Evolutionary conservation across 2,329 filamentous ascomycete genomes (phyloP), one percentile per base, ranked within the genome.

Genomic region (Chrysoporthe cubensis): DNA sequence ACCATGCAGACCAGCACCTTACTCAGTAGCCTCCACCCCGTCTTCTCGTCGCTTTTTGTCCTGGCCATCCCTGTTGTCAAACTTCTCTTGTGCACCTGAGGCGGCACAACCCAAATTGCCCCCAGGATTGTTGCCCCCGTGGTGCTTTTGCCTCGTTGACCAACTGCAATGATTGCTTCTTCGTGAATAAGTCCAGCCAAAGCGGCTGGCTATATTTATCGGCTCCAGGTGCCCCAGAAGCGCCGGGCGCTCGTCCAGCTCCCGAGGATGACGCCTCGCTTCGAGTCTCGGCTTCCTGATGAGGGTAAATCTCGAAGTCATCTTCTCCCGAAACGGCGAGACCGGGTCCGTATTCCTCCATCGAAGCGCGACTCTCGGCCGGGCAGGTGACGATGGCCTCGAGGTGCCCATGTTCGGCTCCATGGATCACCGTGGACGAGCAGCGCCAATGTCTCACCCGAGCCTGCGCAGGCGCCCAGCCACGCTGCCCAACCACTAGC

Each of bases 361-460:
- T 66, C 18, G 32, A 40, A 34, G 48, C n/a, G 58, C 50, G 50
- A 52, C 50, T n/a, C 37, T 42, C 59, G 62, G 40, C 42, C 56
- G 59, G 40, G 48, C 52, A 46, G 58, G 5, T 46, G 42, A 11
- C 21, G 50, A 40, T 34, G 40, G 37, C 37, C 42, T 32, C 16
- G 26, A 32, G 32, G 14, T 21, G 50, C 32, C 50, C 50, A 54
- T 54, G 50, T 26, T 26, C 26, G 26, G 26, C 37, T 6, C 7
- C 9, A 9, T 40, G 37, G 37, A 40, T 9, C 37, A 40, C 37
- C 5, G 37, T 9, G 9, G 37, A 40, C 37, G 6, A 40, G 9
- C 37, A 40, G 37, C 6, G 5, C 37, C 37, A 40, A 40, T 40
- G 37, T 40, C 37, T 40, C 37, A 40, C 37, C 9, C 9, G 37